These are phyloP conservation scores for Cubamyces sp. DNA, from an alignment of 768 basidiomycete genomes.

Conservation along the genomic window DNA sequence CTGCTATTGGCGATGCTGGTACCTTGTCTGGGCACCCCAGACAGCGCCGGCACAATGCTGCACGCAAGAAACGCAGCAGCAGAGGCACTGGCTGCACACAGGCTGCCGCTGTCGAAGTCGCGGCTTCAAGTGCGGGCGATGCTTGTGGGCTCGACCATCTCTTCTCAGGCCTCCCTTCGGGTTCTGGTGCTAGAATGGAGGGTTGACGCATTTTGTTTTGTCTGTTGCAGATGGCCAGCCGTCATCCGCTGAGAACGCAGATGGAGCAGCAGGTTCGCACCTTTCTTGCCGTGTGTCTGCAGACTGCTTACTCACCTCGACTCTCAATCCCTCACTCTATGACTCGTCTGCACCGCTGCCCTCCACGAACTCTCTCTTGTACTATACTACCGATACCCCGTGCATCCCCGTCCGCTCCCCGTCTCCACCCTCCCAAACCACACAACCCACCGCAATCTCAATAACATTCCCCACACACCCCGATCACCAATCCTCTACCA, in stretches of 20 bases:
- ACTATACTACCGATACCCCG: no score
- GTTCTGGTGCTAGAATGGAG: constrained; percentile 9
- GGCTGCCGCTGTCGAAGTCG: background rate
- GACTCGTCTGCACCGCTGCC: background rate
- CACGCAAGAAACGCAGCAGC: background rate
- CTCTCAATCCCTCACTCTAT: background rate
- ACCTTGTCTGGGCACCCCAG: background rate
- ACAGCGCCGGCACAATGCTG: background rate
- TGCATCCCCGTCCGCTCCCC: no score
- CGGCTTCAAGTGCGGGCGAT: constrained; percentile 1
- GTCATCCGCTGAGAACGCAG: constrained; percentile 10
- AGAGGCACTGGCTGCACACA: background rate
- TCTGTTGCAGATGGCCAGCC: constrained; percentile 20
- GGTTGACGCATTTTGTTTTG: constrained; percentile 14
- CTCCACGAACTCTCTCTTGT: no score
- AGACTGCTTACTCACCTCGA: background rate
- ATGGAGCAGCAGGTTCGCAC: constrained; percentile 25
- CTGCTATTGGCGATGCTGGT: constrained; percentile 17
- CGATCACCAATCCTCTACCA: background rate
- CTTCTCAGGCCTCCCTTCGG: constrained; percentile 16
- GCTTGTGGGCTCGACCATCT: constrained; percentile 25
- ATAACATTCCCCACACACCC: no score
- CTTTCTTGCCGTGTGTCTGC: background rate
- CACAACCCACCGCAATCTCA: no score
- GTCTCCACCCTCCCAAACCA: no score